A percentile compares a stretch with the other conserved stretches of the same genome.
phyloP scores from a whole-genome alignment of 2,329 filamentous ascomycete species.

The Claviceps citrina region DNA sequence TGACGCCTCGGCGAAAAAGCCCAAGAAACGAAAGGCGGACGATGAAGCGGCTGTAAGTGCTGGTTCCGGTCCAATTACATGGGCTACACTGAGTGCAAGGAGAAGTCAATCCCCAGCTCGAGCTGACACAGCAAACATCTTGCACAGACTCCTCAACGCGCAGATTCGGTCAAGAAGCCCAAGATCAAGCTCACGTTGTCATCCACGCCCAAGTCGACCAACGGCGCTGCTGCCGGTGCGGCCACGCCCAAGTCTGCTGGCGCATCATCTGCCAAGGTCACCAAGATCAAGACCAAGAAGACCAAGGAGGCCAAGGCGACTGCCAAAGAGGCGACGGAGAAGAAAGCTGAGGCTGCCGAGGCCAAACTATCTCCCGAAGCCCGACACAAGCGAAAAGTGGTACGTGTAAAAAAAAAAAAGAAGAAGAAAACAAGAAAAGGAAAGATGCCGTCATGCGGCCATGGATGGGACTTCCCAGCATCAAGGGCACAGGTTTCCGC shows the following conservation, averaged over 20 bases:
- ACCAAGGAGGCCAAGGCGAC: slow-evolving; percentile 42
- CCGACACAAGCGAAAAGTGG: slow-evolving; percentile 43
- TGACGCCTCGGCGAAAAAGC: slow-evolving; percentile 46
- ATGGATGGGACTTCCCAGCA: too few relatives aligned
- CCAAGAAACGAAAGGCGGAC: slow-evolving; percentile 72
- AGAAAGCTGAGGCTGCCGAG: slow-evolving; percentile 41
- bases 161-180: slow-evolving; percentile 51
- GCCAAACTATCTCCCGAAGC: slow-evolving; percentile 43
- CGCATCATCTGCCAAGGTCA: slow-evolving; percentile 33
- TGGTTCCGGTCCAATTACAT: neutral
- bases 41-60: slow-evolving; percentile 46
- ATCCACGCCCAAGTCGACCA: slow-evolving; percentile 53
- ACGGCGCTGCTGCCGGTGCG: slow-evolving; percentile 30
- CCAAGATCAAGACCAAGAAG: slow-evolving; percentile 45
- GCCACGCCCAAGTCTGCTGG: slow-evolving; percentile 36
- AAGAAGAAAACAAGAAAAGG: too few relatives aligned
- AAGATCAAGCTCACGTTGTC: slow-evolving; percentile 51
- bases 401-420: slow-evolving; percentile 18
- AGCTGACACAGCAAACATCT: neutral
- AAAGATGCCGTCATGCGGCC: too few relatives aligned
- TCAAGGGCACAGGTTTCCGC: too few relatives aligned
- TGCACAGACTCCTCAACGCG: slow-evolving; percentile 39
- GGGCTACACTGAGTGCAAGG: too few relatives aligned
- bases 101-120: too few relatives aligned
- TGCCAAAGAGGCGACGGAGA: slow-evolving; percentile 40